Conservation (phyloP, 441 rosid genomes). For the Populus trichocarpa region DNA sequence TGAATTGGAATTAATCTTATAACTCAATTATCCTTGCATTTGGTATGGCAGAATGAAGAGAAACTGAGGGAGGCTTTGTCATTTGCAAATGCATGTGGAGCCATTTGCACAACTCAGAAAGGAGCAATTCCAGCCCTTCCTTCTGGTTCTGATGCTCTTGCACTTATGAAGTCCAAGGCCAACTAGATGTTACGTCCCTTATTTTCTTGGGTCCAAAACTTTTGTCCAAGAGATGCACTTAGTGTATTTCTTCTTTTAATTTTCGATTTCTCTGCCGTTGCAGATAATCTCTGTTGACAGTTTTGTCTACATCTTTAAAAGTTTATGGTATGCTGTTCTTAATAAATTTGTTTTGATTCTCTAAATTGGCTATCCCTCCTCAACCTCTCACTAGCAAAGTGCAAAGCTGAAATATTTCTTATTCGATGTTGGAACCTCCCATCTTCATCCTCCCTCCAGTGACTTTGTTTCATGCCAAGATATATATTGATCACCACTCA, state of each 20-base stretch:
- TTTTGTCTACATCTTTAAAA: background rate
- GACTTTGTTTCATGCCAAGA: too few species aligned
- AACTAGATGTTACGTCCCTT: background rate
- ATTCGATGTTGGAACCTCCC: background rate
- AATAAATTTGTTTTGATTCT: background rate
- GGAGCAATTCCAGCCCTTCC: slow-evolving; percentile 84
- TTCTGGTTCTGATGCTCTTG: slow-evolving; percentile 35
- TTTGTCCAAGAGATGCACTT: background rate
- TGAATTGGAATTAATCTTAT: background rate
- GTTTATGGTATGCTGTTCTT: background rate
- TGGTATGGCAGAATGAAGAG: slow-evolving; percentile 42
- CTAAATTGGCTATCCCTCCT: background rate
- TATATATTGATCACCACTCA: too few species aligned
- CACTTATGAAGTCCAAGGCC: slow-evolving; percentile 39
- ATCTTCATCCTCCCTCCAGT: too few species aligned
- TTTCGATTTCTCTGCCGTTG: background rate
- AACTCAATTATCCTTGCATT: background rate
- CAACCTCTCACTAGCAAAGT: background rate
- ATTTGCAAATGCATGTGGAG: slow-evolving; percentile 77
- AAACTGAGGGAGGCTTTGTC: slow-evolving; percentile 50
- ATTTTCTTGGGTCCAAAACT: background rate
- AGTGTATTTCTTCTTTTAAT: background rate
- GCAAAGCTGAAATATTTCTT: background rate
- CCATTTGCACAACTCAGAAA: slow-evolving; percentile 65
- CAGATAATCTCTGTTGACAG: too few species aligned